These are phyloP conservation scores for Epichloe brachyelytri DNA, from an alignment of 2,329 filamentous ascomycete genomes.

Conservation along the genomic window DNA sequence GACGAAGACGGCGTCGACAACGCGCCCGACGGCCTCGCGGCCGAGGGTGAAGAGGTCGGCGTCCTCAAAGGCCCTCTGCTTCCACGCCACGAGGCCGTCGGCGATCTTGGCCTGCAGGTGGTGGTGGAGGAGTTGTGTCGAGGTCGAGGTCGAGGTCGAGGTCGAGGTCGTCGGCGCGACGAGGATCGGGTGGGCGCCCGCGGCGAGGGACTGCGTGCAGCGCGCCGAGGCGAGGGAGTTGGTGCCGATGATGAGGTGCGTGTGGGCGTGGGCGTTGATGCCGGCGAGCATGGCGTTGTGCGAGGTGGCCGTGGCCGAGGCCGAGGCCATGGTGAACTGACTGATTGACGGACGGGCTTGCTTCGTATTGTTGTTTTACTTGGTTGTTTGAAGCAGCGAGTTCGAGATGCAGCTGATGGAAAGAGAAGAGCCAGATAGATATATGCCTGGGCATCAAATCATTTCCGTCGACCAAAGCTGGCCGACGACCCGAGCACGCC, in stretches of 20 bases:
- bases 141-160: constrained; percentile 24
- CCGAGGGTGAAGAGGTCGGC: constrained; percentile 63
- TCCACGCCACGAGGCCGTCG: constrained; percentile 52
- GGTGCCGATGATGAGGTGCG: constrained; percentile 77
- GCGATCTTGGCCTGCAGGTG: constrained; percentile 51
- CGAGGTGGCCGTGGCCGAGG: constrained; percentile 19
- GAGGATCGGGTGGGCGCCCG: constrained; percentile 69
- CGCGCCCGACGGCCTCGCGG: constrained; percentile 59
- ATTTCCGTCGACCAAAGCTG: no score
- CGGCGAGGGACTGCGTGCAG: constrained; percentile 65
- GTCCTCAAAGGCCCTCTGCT: constrained; percentile 53
- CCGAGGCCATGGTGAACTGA: neutral
- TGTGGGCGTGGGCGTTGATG: constrained; percentile 53
- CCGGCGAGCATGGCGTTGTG: constrained; percentile 47
- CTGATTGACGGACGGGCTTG: neutral
- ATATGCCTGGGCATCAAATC: no score
- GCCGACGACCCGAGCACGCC: constrained; percentile 1
- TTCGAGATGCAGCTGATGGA: no score
- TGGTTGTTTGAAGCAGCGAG: no score
- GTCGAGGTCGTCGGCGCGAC: constrained; percentile 55
- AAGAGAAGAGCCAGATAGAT: no score
- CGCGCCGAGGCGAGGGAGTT: constrained; percentile 79
- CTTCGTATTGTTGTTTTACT: neutral
- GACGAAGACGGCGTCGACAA: constrained; percentile 90
- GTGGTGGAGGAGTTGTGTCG: constrained; percentile 37